Evolutionary conservation across 306 rosid genomes (phyloP).

Genomic region (Castanospermum australe): DNA sequence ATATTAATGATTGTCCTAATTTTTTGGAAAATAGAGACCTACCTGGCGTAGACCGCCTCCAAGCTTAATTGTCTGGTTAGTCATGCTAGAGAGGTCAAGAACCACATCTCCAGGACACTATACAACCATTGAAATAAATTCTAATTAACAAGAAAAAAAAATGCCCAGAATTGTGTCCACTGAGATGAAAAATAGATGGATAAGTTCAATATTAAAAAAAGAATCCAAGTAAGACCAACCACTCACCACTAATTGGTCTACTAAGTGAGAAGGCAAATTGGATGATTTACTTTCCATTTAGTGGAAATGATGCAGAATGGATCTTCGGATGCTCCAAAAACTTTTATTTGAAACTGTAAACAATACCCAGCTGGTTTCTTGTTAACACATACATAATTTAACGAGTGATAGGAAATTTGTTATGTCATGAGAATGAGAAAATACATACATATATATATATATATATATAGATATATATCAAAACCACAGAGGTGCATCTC

Average conservation of each 20-base stretch:
- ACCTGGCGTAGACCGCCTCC: slow-evolving; percentile 93
- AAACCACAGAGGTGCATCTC: too few relatives aligned
- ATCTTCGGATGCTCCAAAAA: slow-evolving; percentile 7
- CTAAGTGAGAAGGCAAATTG: slow-evolving; percentile 35
- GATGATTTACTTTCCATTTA: slow-evolving; percentile 49
- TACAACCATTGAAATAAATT: not conserved
- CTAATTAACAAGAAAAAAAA: not conserved
- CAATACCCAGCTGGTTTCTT: not conserved
- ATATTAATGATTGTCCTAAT: not conserved
- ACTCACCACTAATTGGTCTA: slow-evolving; percentile 63
- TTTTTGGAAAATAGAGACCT: not conserved
- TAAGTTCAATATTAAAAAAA: not conserved
- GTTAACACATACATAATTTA: not conserved
- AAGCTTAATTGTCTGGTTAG: slow-evolving; percentile 83
- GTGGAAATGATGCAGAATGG: not conserved
- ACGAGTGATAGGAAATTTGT: not conserved
- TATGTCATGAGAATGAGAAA: not conserved
- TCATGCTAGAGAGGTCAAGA: slow-evolving; percentile 78
- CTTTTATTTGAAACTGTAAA: slow-evolving; percentile 16
- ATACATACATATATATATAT: too few relatives aligned
- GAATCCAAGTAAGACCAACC: not conserved
- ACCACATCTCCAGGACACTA: slow-evolving; percentile 90
- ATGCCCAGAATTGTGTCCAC: not conserved
- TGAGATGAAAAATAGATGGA: not conserved
- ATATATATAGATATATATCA: too few relatives aligned